Evolutionary conservation across 345 rosid genomes (phyloP).

Genomic region (Orychophragmus violaceus): DNA sequence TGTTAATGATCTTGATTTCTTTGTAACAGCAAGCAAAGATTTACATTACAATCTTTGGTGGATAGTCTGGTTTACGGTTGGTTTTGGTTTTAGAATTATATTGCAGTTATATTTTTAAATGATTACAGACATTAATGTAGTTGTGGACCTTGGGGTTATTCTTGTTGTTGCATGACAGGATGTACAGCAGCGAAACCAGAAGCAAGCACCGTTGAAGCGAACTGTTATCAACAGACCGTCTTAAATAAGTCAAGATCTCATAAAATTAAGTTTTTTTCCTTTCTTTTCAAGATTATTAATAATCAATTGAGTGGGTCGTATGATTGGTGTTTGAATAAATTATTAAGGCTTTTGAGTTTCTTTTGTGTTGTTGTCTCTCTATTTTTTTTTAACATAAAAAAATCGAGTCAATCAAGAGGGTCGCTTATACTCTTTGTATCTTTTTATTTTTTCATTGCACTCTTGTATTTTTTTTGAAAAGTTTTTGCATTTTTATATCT

Average conservation of each 20-base stretch:
- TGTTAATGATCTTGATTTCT: not conserved
- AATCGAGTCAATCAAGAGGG: too few relatives aligned
- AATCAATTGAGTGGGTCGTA: not conserved
- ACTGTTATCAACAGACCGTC: not conserved
- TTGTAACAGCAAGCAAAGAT: not conserved
- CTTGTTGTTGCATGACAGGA: conserved; percentile 37
- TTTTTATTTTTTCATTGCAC: too few relatives aligned
- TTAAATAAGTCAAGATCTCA: not conserved
- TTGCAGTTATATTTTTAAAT: not conserved
- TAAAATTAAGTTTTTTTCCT: not conserved
- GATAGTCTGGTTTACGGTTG: not conserved
- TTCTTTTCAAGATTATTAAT: not conserved
- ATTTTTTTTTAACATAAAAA: not conserved
- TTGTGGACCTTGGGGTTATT: not conserved
- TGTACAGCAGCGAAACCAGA: conserved; percentile 75
- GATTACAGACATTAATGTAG: not conserved
- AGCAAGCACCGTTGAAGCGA: conserved; percentile 44
- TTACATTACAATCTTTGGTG: not conserved
- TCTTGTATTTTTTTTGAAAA: too few relatives aligned
- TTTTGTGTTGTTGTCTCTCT: not conserved
- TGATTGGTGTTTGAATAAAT: not conserved
- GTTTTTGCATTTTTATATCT: too few relatives aligned
- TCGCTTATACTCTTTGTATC: too few relatives aligned
- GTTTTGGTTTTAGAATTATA: not conserved
- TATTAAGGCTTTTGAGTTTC: not conserved